Conservation (phyloP, 192 early-diverging fungal species). For the Ramicandelaber brevisporus region DNA sequence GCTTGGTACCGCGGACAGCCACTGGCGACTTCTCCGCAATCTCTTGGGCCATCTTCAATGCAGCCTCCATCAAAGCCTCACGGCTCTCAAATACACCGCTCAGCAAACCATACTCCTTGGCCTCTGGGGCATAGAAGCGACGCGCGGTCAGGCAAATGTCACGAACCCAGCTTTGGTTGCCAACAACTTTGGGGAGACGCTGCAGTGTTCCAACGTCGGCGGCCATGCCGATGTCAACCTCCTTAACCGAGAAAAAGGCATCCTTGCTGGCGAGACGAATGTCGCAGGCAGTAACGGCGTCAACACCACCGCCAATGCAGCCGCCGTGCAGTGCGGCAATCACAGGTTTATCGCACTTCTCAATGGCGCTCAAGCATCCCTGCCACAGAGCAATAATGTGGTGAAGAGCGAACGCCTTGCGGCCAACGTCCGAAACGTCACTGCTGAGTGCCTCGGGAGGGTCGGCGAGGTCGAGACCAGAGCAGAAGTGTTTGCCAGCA, state of each 20-base stretch:
- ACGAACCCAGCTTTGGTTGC: slow-evolving; percentile 71
- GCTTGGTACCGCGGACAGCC: slow-evolving; percentile 66
- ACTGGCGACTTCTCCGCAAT: slow-evolving; percentile 84
- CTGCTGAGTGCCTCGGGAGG: background rate
- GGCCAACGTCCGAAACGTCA: slow-evolving; percentile 7
- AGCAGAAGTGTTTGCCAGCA: slow-evolving; percentile 54
- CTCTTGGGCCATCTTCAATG: slow-evolving; percentile 32
- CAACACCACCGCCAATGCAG: slow-evolving; percentile 71
- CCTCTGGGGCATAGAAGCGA: slow-evolving; percentile 35
- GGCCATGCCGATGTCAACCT: slow-evolving; percentile 82
- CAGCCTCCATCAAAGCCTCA: slow-evolving; percentile 11
- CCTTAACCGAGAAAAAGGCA: slow-evolving; percentile 63
- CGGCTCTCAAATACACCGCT: slow-evolving; percentile 16
- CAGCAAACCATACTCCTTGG: slow-evolving; percentile 28
- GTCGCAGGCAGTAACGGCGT: slow-evolving; percentile 78
- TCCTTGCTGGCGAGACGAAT: slow-evolving; percentile 58
- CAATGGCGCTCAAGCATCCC: slow-evolving; percentile 48
- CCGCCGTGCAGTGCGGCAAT: slow-evolving; percentile 64
- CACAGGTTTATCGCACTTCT: slow-evolving; percentile 65
- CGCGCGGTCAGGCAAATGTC: slow-evolving; percentile 75
- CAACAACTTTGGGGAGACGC: slow-evolving; percentile 81
- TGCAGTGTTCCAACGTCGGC: slow-evolving; percentile 89
- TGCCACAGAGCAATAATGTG: slow-evolving; percentile 22
- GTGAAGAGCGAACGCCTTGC: slow-evolving; percentile 17
- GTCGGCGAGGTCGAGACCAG: slow-evolving; percentile 52